Evolutionary conservation across 1,284 basidiomycete genomes (phyloP).

Genomic region (Pterulicium gracile): DNA sequence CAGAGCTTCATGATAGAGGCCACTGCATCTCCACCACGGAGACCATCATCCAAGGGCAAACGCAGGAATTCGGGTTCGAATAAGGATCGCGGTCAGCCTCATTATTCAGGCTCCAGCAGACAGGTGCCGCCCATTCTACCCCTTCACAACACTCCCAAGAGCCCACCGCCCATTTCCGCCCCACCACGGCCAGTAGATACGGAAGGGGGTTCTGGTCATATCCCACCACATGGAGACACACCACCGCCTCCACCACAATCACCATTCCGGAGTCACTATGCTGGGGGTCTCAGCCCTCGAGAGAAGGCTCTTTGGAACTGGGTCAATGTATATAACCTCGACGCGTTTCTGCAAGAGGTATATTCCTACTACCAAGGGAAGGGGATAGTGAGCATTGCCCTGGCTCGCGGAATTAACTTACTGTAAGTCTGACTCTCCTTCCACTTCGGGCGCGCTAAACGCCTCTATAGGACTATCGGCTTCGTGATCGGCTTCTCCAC

Average conservation of each 20-base stretch:
- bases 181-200: slow-evolving; percentile 61
- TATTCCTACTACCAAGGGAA: slow-evolving; percentile 96
- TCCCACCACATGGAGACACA: slow-evolving; percentile 7
- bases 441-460: slow-evolving; percentile 12
- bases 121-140: slow-evolving; percentile 31
- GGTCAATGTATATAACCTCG: slow-evolving; percentile 97
- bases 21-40: slow-evolving; percentile 23
- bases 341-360: slow-evolving; percentile 89
- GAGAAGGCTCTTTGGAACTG: slow-evolving; percentile 95
- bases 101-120: slow-evolving; percentile 34
- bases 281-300: slow-evolving; percentile 61
- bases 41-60: slow-evolving; percentile 27
- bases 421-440: slow-evolving; percentile 50
- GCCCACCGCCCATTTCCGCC: slow-evolving; percentile 27
- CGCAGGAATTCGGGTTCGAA: slow-evolving; percentile 13
- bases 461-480: slow-evolving; percentile 70
- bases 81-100: slow-evolving; percentile 23
- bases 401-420: slow-evolving; percentile 81
- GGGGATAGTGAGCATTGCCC: slow-evolving; percentile 88
- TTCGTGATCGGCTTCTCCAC: slow-evolving; percentile 97
- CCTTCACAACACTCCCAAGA: slow-evolving; percentile 15
- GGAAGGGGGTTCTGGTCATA: slow-evolving; percentile 19
- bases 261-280: neutral
- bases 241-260: neutral
- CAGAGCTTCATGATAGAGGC: slow-evolving; percentile 77